Percentiles rank a stretch among this genome's conserved stretches.
Conservation (phyloP, 441 rosid genomes). For the Theobroma grandiflorum region DNA sequence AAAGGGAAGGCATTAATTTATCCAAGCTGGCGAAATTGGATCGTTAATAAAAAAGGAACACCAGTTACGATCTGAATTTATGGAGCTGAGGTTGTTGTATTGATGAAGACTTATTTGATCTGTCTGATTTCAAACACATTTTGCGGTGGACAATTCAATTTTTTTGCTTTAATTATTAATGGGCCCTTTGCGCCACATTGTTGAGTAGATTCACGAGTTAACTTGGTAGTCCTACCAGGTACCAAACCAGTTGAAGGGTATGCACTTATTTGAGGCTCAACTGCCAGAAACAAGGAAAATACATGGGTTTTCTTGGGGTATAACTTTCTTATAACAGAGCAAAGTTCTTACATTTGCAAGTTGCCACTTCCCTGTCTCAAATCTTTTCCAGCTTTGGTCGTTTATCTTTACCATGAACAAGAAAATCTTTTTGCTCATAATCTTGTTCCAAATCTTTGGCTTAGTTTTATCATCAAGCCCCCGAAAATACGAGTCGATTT, state of each 20-base stretch:
- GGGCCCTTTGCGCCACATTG: background rate
- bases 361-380: background rate
- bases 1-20: too few relatives aligned
- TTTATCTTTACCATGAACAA: conserved; percentile 32
- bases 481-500: conserved; percentile 55
- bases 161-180: background rate
- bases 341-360: background rate
- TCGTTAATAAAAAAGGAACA: background rate
- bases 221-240: background rate
- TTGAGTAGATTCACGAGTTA: background rate
- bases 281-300: background rate
- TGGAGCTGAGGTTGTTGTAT: background rate
- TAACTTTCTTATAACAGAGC: background rate
- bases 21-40: too few relatives aligned
- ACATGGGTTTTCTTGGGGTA: too few relatives aligned
- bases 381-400: too few relatives aligned
- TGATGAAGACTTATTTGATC: background rate
- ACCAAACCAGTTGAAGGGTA: background rate
- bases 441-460: conserved; percentile 12
- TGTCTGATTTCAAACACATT: background rate
- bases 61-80: background rate
- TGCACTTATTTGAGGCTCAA: background rate
- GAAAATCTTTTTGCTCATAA: conserved; percentile 19
- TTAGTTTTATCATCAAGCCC: conserved; percentile 37
- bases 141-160: background rate